Conservation (phyloP, 345 rosid genomes). For the Gossypium anomalum region DNA sequence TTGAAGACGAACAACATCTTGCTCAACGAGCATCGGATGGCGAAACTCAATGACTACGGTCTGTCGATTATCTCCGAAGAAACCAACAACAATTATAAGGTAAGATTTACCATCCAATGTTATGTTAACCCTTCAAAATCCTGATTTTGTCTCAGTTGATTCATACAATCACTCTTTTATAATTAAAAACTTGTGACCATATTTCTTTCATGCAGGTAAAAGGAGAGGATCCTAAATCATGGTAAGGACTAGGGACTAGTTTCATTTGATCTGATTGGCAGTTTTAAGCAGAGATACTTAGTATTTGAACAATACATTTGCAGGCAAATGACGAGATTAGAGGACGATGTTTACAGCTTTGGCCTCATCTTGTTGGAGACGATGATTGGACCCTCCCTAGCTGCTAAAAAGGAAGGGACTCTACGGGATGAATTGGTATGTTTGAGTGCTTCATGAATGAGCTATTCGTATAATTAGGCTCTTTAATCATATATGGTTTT, state of each 20-base stretch:
- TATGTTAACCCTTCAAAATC: too few species aligned
- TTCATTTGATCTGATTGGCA: slow-evolving; percentile 2
- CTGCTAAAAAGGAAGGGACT: slow-evolving; percentile 72
- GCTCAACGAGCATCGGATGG: slow-evolving; percentile 80
- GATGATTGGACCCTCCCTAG: slow-evolving; percentile 69
- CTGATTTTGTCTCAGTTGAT: background rate
- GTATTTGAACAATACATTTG: background rate
- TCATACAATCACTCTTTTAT: background rate
- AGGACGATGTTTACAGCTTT: slow-evolving; percentile 87
- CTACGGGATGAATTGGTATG: slow-evolving; percentile 85
- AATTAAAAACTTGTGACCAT: background rate
- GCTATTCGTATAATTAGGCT: too few species aligned
- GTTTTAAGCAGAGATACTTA: background rate
- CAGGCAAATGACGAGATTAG: slow-evolving; percentile 51
- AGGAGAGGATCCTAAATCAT: slow-evolving; percentile 48
- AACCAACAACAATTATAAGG: slow-evolving; percentile 60
- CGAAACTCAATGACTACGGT: slow-evolving; percentile 92
- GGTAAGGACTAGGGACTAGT: slow-evolving; percentile 29
- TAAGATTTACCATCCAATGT: slow-evolving; percentile 16
- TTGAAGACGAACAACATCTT: slow-evolving; percentile 71
- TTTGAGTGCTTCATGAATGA: too few species aligned
- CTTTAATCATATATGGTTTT: too few species aligned
- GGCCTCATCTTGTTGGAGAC: slow-evolving; percentile 90
- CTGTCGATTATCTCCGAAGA: slow-evolving; percentile 66
- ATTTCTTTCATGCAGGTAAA: slow-evolving; percentile 45